phyloP scores from a whole-genome alignment of 2,329 filamentous ascomycete genomes.

The Penicillium sclerotiorum region DNA sequence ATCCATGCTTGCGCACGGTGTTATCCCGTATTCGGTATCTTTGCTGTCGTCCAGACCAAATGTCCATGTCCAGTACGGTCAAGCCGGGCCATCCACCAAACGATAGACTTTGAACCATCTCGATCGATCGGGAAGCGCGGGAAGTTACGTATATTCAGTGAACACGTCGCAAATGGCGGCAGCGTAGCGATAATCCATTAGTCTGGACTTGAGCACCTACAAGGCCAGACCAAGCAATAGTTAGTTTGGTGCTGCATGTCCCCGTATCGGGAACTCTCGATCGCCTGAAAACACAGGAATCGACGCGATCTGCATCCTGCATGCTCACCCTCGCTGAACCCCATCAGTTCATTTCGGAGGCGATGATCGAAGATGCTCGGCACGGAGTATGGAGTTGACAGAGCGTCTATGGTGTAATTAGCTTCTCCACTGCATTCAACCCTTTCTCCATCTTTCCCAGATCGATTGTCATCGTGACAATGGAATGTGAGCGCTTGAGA shows the following conservation, averaged over 20 bases:
- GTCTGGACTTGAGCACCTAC: background rate
- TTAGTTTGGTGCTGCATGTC: constrained; percentile 1
- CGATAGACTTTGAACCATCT: constrained; percentile 20
- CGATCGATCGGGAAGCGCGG: constrained; percentile 23
- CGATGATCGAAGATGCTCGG: too few relatives aligned
- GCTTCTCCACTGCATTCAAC: background rate
- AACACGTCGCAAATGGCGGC: constrained; percentile 16
- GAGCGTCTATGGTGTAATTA: background rate
- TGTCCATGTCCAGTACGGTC: background rate
- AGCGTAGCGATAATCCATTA: constrained; percentile 1
- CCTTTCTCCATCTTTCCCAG: background rate
- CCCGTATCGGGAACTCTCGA: constrained; percentile 2
- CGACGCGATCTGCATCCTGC: constrained; percentile 15
- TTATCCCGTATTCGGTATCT: background rate
- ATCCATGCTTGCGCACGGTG: background rate
- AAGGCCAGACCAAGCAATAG: background rate
- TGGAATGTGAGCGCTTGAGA: background rate
- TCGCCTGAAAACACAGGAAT: constrained; percentile 13
- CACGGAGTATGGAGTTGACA: background rate
- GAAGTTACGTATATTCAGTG: constrained; percentile 16
- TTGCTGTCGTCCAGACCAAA: background rate
- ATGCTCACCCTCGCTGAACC: background rate
- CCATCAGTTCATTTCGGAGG: background rate
- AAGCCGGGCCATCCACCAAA: background rate
- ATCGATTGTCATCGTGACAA: background rate